phyloP scores from a whole-genome alignment of 2,329 filamentous ascomycete genomes.

The Achaetomium macrosporum region DNA sequence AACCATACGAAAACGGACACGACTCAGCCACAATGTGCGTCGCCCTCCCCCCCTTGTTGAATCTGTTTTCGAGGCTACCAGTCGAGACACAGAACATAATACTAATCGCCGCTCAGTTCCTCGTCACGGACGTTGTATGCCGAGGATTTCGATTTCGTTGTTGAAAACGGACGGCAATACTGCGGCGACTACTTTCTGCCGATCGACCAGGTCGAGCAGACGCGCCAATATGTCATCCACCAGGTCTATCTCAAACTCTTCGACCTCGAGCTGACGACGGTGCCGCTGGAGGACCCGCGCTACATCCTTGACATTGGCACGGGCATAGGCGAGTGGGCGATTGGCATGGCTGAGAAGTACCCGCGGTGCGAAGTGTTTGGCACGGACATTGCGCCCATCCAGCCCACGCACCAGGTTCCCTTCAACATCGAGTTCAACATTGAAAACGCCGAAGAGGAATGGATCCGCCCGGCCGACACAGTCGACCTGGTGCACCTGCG shows the following conservation, averaged over 20 bases:
- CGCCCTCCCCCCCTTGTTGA: not conserved
- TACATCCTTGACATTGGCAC: conserved; percentile 54
- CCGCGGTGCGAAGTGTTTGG: conserved; percentile 52
- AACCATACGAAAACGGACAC: conserved; percentile 16
- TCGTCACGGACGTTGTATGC: conserved; percentile 30
- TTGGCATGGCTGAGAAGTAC: conserved; percentile 48
- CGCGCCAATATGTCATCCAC: conserved; percentile 31
- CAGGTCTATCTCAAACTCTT: conserved; percentile 31
- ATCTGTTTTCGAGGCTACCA: not conserved
- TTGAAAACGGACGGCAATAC: conserved; percentile 52
- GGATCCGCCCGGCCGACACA: conserved; percentile 46
- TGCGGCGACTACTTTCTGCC: conserved; percentile 55
- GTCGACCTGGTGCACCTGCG: conserved; percentile 55
- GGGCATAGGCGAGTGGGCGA: conserved; percentile 49
- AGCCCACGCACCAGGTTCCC: conserved; percentile 47
- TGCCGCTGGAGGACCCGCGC: conserved; percentile 32
- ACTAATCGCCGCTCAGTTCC: conserved; percentile 24
- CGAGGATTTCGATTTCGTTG: conserved; percentile 40
- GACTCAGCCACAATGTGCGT: conserved; percentile 26
- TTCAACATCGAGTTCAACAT: conserved; percentile 56
- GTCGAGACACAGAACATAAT: not conserved
- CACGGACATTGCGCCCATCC: conserved; percentile 54
- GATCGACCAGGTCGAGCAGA: conserved; percentile 50
- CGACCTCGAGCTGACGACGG: conserved; percentile 30
- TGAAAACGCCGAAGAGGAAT: conserved; percentile 53